A percentile compares a stretch with the other conserved stretches of the same genome.
Conservation (phyloP, 441 rosid genomes). For the Cnidoscolus chayamansa region DNA sequence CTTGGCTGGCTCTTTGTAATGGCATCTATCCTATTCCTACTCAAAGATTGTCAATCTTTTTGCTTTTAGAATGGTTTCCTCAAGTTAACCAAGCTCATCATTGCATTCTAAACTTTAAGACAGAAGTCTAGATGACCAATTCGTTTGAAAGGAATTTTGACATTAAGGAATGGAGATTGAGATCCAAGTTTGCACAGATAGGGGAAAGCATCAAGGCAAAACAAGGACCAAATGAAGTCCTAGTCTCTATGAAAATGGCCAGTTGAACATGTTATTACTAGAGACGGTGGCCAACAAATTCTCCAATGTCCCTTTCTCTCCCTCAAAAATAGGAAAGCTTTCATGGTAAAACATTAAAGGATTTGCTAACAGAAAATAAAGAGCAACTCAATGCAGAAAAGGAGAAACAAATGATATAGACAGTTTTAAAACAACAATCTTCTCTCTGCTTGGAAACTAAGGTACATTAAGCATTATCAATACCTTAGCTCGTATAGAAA, state of each 20-base stretch:
- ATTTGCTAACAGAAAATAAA: background rate
- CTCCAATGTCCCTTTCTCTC: background rate
- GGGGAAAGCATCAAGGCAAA: background rate
- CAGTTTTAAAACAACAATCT: background rate
- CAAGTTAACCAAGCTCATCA: background rate
- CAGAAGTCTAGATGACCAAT: background rate
- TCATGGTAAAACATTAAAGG: background rate
- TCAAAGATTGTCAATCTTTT: background rate
- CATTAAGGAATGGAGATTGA: background rate
- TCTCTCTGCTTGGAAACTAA: background rate
- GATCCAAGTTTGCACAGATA: background rate
- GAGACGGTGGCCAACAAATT: background rate
- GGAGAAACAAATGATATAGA: background rate
- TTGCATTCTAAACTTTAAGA: background rate
- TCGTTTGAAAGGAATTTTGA: no score
- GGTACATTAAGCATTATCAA: background rate
- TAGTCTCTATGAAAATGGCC: background rate
- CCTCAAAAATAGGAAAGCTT: background rate
- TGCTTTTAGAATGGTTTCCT: background rate
- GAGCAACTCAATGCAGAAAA: background rate
- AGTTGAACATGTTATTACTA: background rate
- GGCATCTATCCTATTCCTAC: background rate
- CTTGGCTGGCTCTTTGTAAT: background rate
- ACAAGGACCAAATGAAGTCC: background rate
- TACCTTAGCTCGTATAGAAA: constrained; percentile 79